These are phyloP conservation scores for Ceratocystis albifundus DNA, from an alignment of 2,329 filamentous ascomycete genomes.

Conservation along the genomic window DNA sequence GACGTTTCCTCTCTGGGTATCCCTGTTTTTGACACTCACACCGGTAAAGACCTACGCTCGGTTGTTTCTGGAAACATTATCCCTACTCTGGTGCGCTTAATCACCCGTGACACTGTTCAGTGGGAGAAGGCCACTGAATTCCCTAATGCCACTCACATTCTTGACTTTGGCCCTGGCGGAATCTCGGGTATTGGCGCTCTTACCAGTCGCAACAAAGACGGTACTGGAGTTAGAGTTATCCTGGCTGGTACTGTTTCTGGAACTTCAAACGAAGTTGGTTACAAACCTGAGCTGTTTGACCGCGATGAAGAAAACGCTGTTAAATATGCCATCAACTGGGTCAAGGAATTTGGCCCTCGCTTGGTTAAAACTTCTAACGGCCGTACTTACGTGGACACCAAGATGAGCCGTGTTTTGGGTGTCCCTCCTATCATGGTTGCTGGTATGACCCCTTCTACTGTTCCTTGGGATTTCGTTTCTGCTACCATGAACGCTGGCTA, in stretches of 20 bases:
- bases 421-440: conserved; percentile 81
- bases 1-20: conserved; percentile 63
- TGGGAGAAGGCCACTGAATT: conserved; percentile 95
- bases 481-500: conserved; percentile 94
- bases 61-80: conserved; percentile 67
- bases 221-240: conserved; percentile 91
- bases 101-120: conserved; percentile 85
- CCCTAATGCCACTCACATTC: conserved; percentile 77
- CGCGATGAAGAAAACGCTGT: conserved; percentile 90
- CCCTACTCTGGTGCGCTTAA: conserved; percentile 76
- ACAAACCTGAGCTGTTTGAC: conserved; percentile 96
- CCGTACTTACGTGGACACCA: conserved; percentile 87
- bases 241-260: conserved; percentile 88
- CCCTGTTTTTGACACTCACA: conserved; percentile 81
- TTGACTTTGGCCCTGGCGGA: conserved; percentile 94
- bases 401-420: conserved; percentile 80
- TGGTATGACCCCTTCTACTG: conserved; percentile 85
- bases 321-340: conserved; percentile 93
- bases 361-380: conserved; percentile 82
- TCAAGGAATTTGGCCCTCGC: conserved; percentile 90
- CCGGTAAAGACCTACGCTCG: conserved; percentile 68
- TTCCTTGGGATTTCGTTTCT: conserved; percentile 82
- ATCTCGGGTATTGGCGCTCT: conserved; percentile 92
- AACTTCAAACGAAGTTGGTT: conserved; percentile 80
- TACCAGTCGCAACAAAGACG: conserved; percentile 98